Conservation (phyloP, 208 protist genomes). For the Leishmania amazonensis region DNA sequence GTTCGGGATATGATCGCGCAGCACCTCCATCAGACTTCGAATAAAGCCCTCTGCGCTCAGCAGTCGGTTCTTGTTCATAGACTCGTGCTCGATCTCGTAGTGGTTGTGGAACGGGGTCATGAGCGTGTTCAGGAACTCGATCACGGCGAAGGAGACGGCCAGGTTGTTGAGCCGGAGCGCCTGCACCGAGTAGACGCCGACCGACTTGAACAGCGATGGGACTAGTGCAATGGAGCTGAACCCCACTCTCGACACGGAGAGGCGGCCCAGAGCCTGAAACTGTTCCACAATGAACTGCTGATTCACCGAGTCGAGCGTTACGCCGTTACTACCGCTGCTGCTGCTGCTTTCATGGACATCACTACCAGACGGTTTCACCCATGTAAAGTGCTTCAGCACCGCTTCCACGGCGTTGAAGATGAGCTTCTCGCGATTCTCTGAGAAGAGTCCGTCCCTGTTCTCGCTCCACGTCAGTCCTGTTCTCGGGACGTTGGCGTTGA, state of each 20-base stretch:
- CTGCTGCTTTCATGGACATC: neutral
- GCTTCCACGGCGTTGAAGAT: constrained; percentile 73
- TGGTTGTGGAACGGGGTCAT: constrained; percentile 95
- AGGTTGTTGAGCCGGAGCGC: constrained; percentile 75
- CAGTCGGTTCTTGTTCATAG: constrained; percentile 90
- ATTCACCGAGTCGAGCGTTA: constrained; percentile 6
- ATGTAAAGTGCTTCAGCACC: constrained; percentile 62
- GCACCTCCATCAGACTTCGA: constrained; percentile 60
- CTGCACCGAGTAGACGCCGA: constrained; percentile 51
- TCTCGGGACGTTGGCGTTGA: constrained; percentile 90
- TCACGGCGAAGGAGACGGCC: constrained; percentile 72
- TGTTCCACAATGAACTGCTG: constrained; percentile 51
- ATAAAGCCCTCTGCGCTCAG: constrained; percentile 73
- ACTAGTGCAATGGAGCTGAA: constrained; percentile 87
- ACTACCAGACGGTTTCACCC: constrained; percentile 22
- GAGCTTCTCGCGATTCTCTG: constrained; percentile 91
- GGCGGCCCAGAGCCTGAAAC: constrained; percentile 83
- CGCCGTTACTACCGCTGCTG: neutral
- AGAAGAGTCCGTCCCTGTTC: constrained; percentile 90
- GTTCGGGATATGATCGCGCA: constrained; percentile 67
- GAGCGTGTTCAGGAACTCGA: constrained; percentile 90
- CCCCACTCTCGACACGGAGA: constrained; percentile 85
- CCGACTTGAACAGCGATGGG: constrained; percentile 57
- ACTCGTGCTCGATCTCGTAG: constrained; percentile 90
- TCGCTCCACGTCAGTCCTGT: constrained; percentile 86